Base-by-base conservation (phyloP, 2,329 filamentous ascomycete species). In the Xenoacremonium recifei region DNA sequence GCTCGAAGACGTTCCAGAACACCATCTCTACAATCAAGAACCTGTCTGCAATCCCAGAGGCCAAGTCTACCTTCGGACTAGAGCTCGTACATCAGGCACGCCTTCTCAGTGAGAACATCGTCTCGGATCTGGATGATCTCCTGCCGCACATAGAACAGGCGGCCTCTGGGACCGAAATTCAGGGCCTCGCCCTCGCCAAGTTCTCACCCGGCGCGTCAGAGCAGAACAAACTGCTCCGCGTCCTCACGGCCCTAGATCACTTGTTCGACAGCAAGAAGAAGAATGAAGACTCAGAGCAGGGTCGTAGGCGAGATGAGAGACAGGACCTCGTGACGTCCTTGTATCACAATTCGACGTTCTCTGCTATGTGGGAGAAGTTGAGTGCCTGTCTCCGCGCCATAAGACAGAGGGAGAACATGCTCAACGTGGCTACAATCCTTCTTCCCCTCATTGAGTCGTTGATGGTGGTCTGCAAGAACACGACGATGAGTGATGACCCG, bases 381-480 rank as follows among this genome's bases (percentile, higher is more conserved):
- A 96, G 93, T 63, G 83, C 87, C 27, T 97, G 92, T 62, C 75
- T 99, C 40, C 83, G 80, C 43, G 86, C 89, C 7, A 96, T 99
- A 54, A 87, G 89, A 38, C 82, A 95, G 65, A 87, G 91, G 43
- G 91, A 95, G 62, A 95, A 89, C 62, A 93, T 97, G 84, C 82
- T 97, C 60, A 96, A 95, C 58, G 91, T 99, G 42, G 95, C 93
- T 21, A 97, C 92, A 1, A 97, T 97, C 50, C 77, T 99, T 19
- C 74, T 97, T 25, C 93, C 93, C 21, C 73, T 99, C 21, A 96
- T 99, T 47, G 93, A 99, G 66, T 89, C 91, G 5, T 75, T 99
- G 48, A 99, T 99, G 93, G 93, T 99, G 39, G 91, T 99, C 20
- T 99, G 95, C 78, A 99, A 97, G 74, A 97, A 97, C 65, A 96